phyloP scores from a whole-genome alignment of 2,329 filamentous ascomycete genomes.

The Blastomyces emzantsi region DNA sequence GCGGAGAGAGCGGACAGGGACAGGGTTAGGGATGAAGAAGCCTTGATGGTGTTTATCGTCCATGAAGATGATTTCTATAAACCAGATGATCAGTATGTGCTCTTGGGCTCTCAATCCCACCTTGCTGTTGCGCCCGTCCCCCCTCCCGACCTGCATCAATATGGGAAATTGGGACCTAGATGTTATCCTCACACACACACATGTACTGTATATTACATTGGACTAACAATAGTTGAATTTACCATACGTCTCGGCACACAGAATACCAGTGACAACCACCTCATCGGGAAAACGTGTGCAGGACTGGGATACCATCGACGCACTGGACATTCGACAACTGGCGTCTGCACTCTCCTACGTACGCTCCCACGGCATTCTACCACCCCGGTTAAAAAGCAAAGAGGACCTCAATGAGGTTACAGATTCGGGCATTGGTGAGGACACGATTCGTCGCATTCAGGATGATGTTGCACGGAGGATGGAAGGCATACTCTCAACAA shows the following conservation, averaged over 20 bases:
- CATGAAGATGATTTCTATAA: slow-evolving; percentile 97
- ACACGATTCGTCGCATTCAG: slow-evolving; percentile 21
- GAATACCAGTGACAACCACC: slow-evolving; percentile 40
- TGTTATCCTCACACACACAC: background rate
- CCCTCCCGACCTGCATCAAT: no score
- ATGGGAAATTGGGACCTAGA: background rate
- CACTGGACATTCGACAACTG: slow-evolving; percentile 64
- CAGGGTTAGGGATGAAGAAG: slow-evolving; percentile 11
- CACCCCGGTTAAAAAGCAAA: slow-evolving; percentile 45
- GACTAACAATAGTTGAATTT: background rate
- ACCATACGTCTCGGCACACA: slow-evolving; percentile 14
- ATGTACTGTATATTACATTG: background rate
- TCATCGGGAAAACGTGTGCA: slow-evolving; percentile 49
- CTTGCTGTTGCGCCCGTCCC: background rate
- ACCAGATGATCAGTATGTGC: slow-evolving; percentile 58
- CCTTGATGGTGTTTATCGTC: slow-evolving; percentile 55
- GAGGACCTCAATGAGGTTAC: slow-evolving; percentile 51
- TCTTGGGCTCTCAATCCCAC: background rate
- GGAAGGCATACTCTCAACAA: slow-evolving; percentile 7
- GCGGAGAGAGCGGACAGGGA: background rate
- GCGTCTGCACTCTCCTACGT: slow-evolving; percentile 60
- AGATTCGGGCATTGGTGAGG: slow-evolving; percentile 30
- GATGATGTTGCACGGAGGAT: slow-evolving; percentile 20
- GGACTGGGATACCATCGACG: slow-evolving; percentile 86
- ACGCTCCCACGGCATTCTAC: slow-evolving; percentile 50